Evolutionary conservation across 768 basidiomycete species (phyloP), one percentile per base, ranked within the genome.

Genomic region (Leucocoprinus leucothites): DNA sequence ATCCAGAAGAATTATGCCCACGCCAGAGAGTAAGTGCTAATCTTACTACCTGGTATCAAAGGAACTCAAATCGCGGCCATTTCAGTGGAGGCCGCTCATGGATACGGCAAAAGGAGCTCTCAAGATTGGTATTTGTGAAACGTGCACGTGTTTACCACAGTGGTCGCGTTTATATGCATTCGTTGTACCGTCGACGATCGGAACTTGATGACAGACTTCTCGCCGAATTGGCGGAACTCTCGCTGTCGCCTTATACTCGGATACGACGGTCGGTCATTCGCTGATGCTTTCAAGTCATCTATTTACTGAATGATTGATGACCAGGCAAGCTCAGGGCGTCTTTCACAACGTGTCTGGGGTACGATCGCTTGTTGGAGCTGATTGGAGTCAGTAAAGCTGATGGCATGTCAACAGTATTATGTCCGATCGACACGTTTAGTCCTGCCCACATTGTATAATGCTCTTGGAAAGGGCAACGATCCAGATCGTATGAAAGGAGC

Each of bases 401-500:
- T 56, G 34, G 54, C 56, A 51, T 51, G 19, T 38, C 48, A 51
- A 16, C 61, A 89, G 86, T 84, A 84, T 64, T 91, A 82, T 55
- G 74, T 89, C 36, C 81, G 87, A 54, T 88, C 89, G 5, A 89
- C 86, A 25, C 78, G 83, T 63, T 80, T 81, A 58, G 75, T 80
- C 42, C 73, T 89, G 25, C 85, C 87, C 4, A 68, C 71, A 19
- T 68, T 89, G 44, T 84, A 86, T 62, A 74, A 78, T 56, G 82
- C 86, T 3, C 69, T 91, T 47, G 69, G 70, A 53, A 87, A 84
- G 63, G 93, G 89, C 5, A 85, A 81, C 55, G 92, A 95, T 64
- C 89, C 93, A 9, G 94, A 98, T 69, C 80, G 88, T 22, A 95
- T 97, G 85, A 98, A 98, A 72, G 96, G 96, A 7, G 93, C 92